phyloP scores from a whole-genome alignment of 148 eudicot genomes.

The Pharnaceum exiguum region DNA sequence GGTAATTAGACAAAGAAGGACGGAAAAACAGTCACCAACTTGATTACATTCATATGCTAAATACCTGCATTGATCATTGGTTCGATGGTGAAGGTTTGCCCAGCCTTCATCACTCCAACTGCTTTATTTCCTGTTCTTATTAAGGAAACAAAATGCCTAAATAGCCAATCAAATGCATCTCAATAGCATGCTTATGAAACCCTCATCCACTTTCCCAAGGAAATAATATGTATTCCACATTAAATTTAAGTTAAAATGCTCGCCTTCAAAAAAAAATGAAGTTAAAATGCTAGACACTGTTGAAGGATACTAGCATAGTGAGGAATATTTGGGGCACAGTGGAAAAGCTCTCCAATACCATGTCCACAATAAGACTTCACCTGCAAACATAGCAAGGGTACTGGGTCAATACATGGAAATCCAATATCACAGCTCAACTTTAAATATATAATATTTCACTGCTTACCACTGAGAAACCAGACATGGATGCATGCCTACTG shows the following conservation, averaged over 20 bases:
- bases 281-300: slow-evolving; percentile 1
- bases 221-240: too few relatives aligned
- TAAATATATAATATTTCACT: neutral
- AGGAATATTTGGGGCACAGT: slow-evolving; percentile 98
- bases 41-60: slow-evolving; percentile 2
- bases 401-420: neutral
- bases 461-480: slow-evolving; percentile 91
- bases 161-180: neutral
- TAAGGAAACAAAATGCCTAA: slow-evolving; percentile 34
- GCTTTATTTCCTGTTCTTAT: slow-evolving; percentile 81
- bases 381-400: slow-evolving; percentile 32
- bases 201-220: too few relatives aligned
- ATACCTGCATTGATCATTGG: slow-evolving; percentile 96
- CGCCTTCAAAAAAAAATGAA: neutral
- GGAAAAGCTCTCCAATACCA: slow-evolving; percentile 99
- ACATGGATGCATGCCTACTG: slow-evolving; percentile 89
- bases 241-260: too few relatives aligned
- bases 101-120: slow-evolving; percentile 99
- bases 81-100: slow-evolving; percentile 91
- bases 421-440: neutral
- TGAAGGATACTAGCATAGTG: slow-evolving; percentile 92
- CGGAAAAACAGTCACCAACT: neutral
- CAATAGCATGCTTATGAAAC: too few relatives aligned
- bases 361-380: slow-evolving; percentile 93
- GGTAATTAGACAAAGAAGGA: neutral